Percentiles rank a stretch among this genome's conserved stretches.
These are phyloP conservation scores for Salvia hispanica DNA, from an alignment of 257 asterid genomes.

Conservation along the genomic window DNA sequence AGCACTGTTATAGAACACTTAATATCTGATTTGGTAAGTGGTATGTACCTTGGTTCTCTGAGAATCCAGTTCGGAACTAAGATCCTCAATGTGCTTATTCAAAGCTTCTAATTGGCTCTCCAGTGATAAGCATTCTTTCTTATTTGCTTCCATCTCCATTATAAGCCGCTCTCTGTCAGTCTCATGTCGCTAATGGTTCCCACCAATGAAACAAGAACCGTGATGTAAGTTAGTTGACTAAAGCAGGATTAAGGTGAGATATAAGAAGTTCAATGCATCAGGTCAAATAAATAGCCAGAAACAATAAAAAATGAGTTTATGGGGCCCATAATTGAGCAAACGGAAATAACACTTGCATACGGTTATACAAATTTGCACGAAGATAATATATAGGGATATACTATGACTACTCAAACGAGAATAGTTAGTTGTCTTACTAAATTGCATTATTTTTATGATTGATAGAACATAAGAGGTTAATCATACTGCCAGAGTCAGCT, in stretches of 20 bases:
- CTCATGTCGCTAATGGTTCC: constrained; percentile 69
- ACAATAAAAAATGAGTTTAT: constrained; percentile 20
- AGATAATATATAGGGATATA: background rate
- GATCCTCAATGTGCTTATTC: constrained; percentile 57
- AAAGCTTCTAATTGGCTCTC: constrained; percentile 66
- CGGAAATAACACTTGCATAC: background rate
- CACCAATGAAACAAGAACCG: constrained; percentile 26
- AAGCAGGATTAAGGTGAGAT: constrained; percentile 21
- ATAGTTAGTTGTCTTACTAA: constrained; percentile 1
- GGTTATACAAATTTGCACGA: too few species aligned
- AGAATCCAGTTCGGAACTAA: constrained; percentile 58
- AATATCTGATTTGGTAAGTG: constrained; percentile 1
- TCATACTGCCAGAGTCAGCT: background rate
- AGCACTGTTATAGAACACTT: constrained; percentile 15
- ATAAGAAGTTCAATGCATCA: background rate
- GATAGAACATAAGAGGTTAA: background rate
- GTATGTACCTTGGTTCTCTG: constrained; percentile 67
- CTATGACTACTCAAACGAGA: constrained; percentile 9
- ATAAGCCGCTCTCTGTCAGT: constrained; percentile 79
- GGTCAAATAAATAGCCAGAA: constrained; percentile 18
- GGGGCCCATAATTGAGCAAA: constrained; percentile 9
- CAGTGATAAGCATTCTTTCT: constrained; percentile 68
- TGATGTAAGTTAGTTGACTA: constrained; percentile 13
- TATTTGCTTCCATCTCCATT: constrained; percentile 91
- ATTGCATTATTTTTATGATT: background rate